phyloP scores from a whole-genome alignment of 2,329 filamentous ascomycete species.

The Penicillium sp. region DNA sequence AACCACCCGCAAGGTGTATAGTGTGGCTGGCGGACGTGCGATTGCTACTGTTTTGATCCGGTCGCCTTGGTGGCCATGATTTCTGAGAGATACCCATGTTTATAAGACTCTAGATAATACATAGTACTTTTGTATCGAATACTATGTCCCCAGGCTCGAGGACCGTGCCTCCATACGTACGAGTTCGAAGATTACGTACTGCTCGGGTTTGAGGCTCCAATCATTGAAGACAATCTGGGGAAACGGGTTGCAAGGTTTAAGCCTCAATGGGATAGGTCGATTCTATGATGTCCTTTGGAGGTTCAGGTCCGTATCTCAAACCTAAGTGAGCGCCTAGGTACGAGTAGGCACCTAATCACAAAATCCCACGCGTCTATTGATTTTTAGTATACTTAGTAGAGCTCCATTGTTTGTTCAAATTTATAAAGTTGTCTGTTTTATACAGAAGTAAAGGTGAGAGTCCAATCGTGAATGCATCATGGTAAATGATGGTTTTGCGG shows the following conservation, averaged over 20 bases:
- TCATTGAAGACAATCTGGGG: neutral
- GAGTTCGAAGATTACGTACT: neutral
- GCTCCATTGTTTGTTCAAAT: no score
- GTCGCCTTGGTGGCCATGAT: neutral
- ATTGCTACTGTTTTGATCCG: neutral
- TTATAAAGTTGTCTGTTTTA: no score
- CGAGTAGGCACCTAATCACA: no score
- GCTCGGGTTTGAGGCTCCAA: neutral
- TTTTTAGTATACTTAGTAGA: no score
- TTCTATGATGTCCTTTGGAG: no score
- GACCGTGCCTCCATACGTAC: neutral
- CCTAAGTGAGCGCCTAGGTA: no score
- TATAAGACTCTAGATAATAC: neutral
- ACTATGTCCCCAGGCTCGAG: neutral
- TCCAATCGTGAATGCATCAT: neutral
- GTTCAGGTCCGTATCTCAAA: no score
- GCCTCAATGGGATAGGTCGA: neutral
- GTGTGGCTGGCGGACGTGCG: neutral
- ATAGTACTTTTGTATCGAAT: neutral
- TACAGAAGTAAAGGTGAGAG: no score
- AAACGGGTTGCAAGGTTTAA: neutral
- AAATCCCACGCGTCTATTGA: no score
- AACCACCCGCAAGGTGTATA: constrained; percentile 17
- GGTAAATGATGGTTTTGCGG: neutral
- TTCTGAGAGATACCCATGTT: constrained; percentile 21